Base-by-base conservation (phyloP, 2,329 filamentous ascomycete genomes). In the Cadophora luteo-olivacea region DNA sequence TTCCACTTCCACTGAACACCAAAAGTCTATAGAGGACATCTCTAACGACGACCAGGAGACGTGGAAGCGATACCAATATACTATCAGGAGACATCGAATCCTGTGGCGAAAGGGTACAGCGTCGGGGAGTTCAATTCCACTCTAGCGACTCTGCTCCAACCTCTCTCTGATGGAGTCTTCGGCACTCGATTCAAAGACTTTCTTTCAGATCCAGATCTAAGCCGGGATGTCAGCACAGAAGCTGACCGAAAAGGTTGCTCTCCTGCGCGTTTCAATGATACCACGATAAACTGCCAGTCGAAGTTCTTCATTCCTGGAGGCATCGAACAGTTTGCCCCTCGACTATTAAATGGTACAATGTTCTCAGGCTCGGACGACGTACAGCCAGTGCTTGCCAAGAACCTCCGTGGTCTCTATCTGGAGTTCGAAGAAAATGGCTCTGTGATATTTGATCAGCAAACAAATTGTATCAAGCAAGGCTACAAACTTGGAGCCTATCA, bases 251-350 rank as follows among this genome's bases (percentile, higher is more conserved):
- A 36, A 25, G 45, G 61, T 2, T 64, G 61, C 22, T 54, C 49
- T 7, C 29, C 16, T 54, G 48, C n/a, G 4, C 45, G 24, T 19
- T 9, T 14, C 16, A 54, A 54, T 19, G 22, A 64, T 22, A 36
- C 61, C 1, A 36, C 36, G n/a, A 22, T 36, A 19, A 1, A 33
- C 8, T 64, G 61, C 41, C 61, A 33, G 3, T 49, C 61, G 12
- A 49, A 38, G 9, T 64, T 52, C 16, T 64, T 64, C 24, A 24
- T 64, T 11, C 45, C 61, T 33, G 61, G 61, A n/a, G 61, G 61
- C 16, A 64, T 64, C 25, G 61, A 64, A 38, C 61, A 64, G 9
- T 64, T 64, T 16, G 61, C 61, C 1, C 61, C 61, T n/a, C 45
- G 36, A 14, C 19, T 54, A 36, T 36, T 64, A 3, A 48, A 25